Base-by-base conservation (phyloP, 164 flowering plant species). In the Aristolochia fimbriata region DNA sequence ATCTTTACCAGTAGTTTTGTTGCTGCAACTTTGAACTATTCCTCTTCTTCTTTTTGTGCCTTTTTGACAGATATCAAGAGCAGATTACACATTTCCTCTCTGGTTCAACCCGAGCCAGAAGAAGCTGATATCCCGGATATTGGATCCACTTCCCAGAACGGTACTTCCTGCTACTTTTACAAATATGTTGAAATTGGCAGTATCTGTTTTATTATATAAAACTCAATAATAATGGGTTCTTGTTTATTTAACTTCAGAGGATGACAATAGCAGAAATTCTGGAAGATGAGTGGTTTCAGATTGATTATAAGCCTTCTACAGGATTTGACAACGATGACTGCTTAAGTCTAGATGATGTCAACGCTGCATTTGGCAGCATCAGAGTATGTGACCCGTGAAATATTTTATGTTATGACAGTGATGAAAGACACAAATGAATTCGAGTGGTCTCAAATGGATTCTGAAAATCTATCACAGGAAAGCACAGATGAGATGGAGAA, bases 211-310 rank as follows among this genome's bases (percentile, higher is more conserved):
- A 10, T 52, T 22, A 22, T 2, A 4, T n/a, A n/a, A n/a, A n/a
- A n/a, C n/a, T n/a, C n/a, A n/a, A n/a, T n/a, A n/a, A n/a, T n/a
- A n/a, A n/a, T n/a, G n/a, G n/a, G n/a, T n/a, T n/a, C n/a, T n/a
- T n/a, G n/a, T n/a, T n/a, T n/a, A n/a, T n/a, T n/a, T n/a, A n/a
- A n/a, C n/a, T n/a, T n/a, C 76, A 88, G 91, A 61, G 91, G 30
- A 78, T 83, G 48, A 81, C 83, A 58, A 61, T 82, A 54, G 71
- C 79, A 41, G 86, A 81, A 60, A 83, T 88, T 51, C 58, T 77
- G 13, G 83, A 83, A 66, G 76, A 83, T 65, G 66, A 73, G 55
- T 87, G 91, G 91, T 83, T 85, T 63, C 77, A 76, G 62, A 73
- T n/a, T 51, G 66, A 74, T 63, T 85, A 83, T 61, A 54, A 65